Percentiles rank a stretch among this genome's conserved stretches.
Conservation (phyloP, 352 stramenopile species). For the Pythium vanterpoolii region DNA sequence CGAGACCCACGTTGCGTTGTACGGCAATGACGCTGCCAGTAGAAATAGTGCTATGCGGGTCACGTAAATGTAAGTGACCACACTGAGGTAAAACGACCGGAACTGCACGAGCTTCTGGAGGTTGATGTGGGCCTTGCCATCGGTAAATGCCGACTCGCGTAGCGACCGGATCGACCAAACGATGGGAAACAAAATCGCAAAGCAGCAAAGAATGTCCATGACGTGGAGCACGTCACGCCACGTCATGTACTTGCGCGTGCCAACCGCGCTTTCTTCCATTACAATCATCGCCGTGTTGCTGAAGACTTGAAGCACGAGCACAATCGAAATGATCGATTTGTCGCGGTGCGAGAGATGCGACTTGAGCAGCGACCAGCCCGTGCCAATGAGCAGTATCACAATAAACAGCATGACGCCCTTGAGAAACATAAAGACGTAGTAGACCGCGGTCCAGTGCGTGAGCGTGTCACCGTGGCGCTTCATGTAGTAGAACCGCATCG, state of each 20-base stretch:
- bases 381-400: conserved; percentile 97
- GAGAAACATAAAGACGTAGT: conserved; percentile 94
- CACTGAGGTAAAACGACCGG: conserved; percentile 95
- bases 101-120: conserved; percentile 95
- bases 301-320: conserved; percentile 91
- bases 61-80: conserved; percentile 98
- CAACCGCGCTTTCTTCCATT: conserved; percentile 76
- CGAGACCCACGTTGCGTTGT: conserved; percentile 80
- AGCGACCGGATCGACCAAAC: conserved; percentile 93
- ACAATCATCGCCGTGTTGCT: conserved; percentile 95
- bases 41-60: conserved; percentile 96
- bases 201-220: conserved; percentile 96
- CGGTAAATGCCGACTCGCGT: conserved; percentile 70
- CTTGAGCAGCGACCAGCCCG: conserved; percentile 97
- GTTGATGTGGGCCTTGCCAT: conserved; percentile 87
- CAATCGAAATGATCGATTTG: conserved; percentile 93
- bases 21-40: conserved; percentile 89
- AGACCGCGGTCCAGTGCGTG: conserved; percentile 91
- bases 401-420: conserved; percentile 97
- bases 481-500: conserved; percentile 95
- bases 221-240: conserved; percentile 93
- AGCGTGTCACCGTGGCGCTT: conserved; percentile 90
- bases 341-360: conserved; percentile 92
- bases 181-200: conserved; percentile 95
- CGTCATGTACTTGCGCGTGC: conserved; percentile 59